phyloP scores from a whole-genome alignment of 2,329 filamentous ascomycete genomes.

The Aspergillus awamori region DNA sequence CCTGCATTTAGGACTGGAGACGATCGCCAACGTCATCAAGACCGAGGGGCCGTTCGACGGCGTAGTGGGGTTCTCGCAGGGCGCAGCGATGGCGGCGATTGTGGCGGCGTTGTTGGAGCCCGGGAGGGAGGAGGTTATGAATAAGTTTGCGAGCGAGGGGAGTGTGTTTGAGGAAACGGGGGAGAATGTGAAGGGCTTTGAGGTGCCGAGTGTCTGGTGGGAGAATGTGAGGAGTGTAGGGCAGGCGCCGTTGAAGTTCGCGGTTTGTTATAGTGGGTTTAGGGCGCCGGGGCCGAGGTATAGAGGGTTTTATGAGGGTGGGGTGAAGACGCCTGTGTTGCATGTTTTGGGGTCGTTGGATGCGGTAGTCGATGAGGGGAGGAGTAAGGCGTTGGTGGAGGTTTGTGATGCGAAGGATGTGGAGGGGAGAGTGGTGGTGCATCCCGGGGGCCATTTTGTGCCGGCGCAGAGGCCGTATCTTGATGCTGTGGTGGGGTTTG shows the following conservation, averaged over 20 bases:
- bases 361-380: constrained; percentile 79
- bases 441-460: constrained; percentile 89
- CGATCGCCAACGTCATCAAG: constrained; percentile 64
- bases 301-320: constrained; percentile 71
- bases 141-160: constrained; percentile 34
- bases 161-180: constrained; percentile 20
- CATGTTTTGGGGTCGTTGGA: constrained; percentile 84
- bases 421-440: constrained; percentile 62
- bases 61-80: constrained; percentile 81
- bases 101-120: constrained; percentile 72
- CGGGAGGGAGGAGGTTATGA: constrained; percentile 52
- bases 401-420: constrained; percentile 60
- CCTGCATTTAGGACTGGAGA: constrained; percentile 67
- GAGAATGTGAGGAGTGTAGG: constrained; percentile 23
- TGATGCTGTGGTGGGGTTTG: constrained; percentile 73
- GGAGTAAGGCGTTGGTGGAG: constrained; percentile 69
- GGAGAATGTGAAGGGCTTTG: constrained; percentile 37
- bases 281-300: constrained; percentile 65
- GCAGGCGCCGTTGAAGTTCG: constrained; percentile 68
- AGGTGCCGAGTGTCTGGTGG: constrained; percentile 56
- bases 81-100: constrained; percentile 71
- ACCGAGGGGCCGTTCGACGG: constrained; percentile 72
- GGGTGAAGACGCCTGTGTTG: constrained; percentile 74
- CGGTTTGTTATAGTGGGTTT: constrained; percentile 78
- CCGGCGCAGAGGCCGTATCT: constrained; percentile 81